Conservation (phyloP, 1,284 basidiomycete species). For the Paramarasmius palmivorus region DNA sequence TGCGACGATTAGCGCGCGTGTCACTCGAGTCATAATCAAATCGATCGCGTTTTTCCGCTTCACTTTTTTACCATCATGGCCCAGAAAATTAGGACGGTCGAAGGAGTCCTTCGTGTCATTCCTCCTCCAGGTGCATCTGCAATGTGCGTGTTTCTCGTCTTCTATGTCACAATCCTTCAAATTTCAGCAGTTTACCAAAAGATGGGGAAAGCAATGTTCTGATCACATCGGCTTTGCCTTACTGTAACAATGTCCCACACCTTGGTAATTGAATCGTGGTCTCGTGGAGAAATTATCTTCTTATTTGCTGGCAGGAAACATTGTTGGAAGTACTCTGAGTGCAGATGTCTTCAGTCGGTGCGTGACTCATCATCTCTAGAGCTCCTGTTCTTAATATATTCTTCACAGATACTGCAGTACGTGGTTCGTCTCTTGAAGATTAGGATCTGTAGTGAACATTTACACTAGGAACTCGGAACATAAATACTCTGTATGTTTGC, state of each 20-base stretch:
- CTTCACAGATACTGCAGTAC: conserved; percentile 65
- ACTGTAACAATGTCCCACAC: conserved; percentile 99
- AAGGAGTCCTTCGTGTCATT: conserved; percentile 60
- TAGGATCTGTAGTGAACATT: conserved; percentile 7
- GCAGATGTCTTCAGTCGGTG: conserved; percentile 97
- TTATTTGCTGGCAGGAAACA: conserved; percentile 68
- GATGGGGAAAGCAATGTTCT: conserved; percentile 86
- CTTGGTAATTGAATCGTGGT: conserved; percentile 58
- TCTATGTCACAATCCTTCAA: conserved; percentile 4
- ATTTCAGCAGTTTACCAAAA: conserved; percentile 69
- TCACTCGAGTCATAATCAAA: conserved; percentile 3
- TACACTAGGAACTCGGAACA: conserved; percentile 69
- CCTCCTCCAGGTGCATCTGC: conserved; percentile 49
- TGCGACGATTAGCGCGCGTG: not conserved
- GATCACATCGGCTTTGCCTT: conserved; percentile 95
- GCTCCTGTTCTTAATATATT: not conserved
- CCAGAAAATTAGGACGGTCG: conserved; percentile 64
- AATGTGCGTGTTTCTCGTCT: conserved; percentile 37
- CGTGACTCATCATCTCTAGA: conserved; percentile 27
- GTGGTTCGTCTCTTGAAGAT: conserved; percentile 22
- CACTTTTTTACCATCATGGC: conserved; percentile 48
- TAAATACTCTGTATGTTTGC: conserved; percentile 83
- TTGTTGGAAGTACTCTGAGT: conserved; percentile 94
- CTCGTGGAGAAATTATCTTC: conserved; percentile 4
- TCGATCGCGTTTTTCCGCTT: not conserved